Evolutionary conservation across 169 alveolate genomes (phyloP), one percentile per base, ranked within the genome.

Genomic region (Plasmodium berghei): DNA sequence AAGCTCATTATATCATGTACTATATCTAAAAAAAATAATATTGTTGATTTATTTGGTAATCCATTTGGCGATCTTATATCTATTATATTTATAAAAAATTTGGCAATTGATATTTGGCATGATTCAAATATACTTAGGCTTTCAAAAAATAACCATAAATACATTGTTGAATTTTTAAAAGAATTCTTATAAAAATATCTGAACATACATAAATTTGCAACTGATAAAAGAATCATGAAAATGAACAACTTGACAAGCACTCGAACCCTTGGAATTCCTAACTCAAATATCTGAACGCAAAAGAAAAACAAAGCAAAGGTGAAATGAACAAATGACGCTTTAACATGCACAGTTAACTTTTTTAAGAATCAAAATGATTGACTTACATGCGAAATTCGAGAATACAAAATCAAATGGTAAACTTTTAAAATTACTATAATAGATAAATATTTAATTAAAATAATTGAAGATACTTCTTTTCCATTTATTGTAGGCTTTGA

Each of bases 121-220:
- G 94, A 91, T 61, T 74, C 89, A 64, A 86, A 73, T 61, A 88
- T 85, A 66, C 90, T 70, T 64, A 86, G 52, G 42, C 93, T 80
- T 66, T 96, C 98, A 89, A 96, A 96, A 61, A 95, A 89, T 49
- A 95, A 55, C 98, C 98, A 96, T 3, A 95, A 63, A 75, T 95
- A 93, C 72, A 96, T 93, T n/a, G 98, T 94, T 12, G 96, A 89
- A 26, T 91, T 93, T 80, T 77, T 89, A 16, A 92, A 85, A 24
- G 94, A 54, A 20, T 88, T 66, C 6, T 66, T 73, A 72, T 89
- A 95, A 59, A 95, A 93, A 63, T 85, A 55, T 49, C 73, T 64
- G 14, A 95, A 69, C 87, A 93, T 28, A 22, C 73, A 67, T 46
- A 90, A 34, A 69, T 95, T 95, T 42, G 90, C 87, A 18, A 94